phyloP scores from a whole-genome alignment of 371 early-diverging fungal genomes.

The Nematocida sp. region DNA sequence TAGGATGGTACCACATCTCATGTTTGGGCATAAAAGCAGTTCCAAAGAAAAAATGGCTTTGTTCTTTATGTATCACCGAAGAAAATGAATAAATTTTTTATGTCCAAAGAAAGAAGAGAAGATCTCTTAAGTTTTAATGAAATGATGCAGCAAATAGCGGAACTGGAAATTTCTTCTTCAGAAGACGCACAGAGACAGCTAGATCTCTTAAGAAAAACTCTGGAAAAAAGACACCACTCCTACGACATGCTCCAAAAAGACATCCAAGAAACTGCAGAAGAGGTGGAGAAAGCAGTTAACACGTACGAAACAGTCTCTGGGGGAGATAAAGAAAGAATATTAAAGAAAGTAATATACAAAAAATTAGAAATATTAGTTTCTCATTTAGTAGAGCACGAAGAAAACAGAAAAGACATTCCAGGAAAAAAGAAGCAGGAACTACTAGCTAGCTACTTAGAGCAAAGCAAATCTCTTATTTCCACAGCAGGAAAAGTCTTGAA shows the following conservation, averaged over 20 bases:
- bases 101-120: not conserved
- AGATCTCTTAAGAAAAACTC: not conserved
- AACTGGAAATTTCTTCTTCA: not conserved
- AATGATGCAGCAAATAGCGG: slow-evolving; percentile 22
- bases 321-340: slow-evolving; percentile 20
- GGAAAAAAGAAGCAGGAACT: slow-evolving; percentile 19
- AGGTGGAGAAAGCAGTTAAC: not conserved
- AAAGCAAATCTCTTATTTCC: not conserved
- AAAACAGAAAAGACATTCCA: not conserved
- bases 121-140: not conserved
- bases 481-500: slow-evolving; percentile 8
- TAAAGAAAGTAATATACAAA: slow-evolving; percentile 12
- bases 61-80: slow-evolving; percentile 70
- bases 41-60: slow-evolving; percentile 85
- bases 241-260: not conserved
- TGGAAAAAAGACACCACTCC: slow-evolving; percentile 9
- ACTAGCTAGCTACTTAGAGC: not conserved
- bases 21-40: slow-evolving; percentile 79
- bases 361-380: slow-evolving; percentile 13
- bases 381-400: slow-evolving; percentile 16
- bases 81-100: slow-evolving; percentile 38
- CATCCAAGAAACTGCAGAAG: not conserved
- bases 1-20: slow-evolving; percentile 86
- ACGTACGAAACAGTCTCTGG: not conserved
- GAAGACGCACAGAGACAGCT: not conserved